Base-by-base conservation (phyloP, 257 asterid species). In the Datura wrightii region DNA sequence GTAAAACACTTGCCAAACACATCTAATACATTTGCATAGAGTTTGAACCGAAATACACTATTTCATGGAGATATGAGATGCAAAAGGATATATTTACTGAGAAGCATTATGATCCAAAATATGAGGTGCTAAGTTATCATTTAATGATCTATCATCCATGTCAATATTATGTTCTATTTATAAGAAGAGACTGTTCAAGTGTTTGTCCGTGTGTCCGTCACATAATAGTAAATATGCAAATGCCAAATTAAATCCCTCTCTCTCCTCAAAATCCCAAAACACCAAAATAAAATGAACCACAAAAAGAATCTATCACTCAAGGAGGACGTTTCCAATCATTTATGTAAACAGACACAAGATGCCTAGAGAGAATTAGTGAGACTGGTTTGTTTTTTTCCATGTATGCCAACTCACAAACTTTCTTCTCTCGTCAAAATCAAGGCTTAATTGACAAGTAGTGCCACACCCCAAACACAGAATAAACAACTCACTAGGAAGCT, bases 401-500 rank as follows among this genome's bases (percentile, higher is more conserved):
- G 34, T 41, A 7, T 70, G 79, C 6, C 79, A 70, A 41, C 79
- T 8, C 78, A 69, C 3, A 0, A 69, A 74, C n/a, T 19, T n/a
- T 42, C n/a, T 3, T 11, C 67, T 8, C 52, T 69, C 5, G 7
- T 69, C 13, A 19, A 36, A 66, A 66, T 66, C 74, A 66, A 66
- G 74, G 52, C 14, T 69, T 69, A 0, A 63, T 69, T 69, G 78
- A 69, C 78, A 69, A 74, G 58, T 24, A 24, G 31, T 19, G 80
- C 54, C 62, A 76, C 81, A 76, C 18, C 14, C 44, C 24, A 76
- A 46, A 48, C 81, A 50, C n/a, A 24, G 42, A 76, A 24, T 14
- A 55, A 82, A 83, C 85, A 52, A 87, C 94, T 90, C 90, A 91
- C 98, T 97, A 88, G 87, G 95, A 88, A 96, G 82, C 86, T 94